Conservation (phyloP, 805 yeast species). For the Dipodascopsis uninucleata region DNA sequence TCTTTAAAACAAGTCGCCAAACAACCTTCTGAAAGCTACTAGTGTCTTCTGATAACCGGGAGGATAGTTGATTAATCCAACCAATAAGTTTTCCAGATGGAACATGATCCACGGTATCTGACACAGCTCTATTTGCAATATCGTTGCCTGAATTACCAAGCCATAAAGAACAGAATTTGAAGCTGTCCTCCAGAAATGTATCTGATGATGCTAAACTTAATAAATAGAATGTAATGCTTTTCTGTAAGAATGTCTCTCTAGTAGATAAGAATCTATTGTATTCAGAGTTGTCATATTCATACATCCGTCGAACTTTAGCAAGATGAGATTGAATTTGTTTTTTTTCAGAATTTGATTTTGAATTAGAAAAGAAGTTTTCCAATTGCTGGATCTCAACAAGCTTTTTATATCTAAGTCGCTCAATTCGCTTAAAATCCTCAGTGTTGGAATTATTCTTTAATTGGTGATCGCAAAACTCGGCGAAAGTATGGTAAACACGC, state of each 20-base stretch:
- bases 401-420: conserved; percentile 34
- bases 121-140: conserved; percentile 44
- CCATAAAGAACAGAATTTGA: conserved; percentile 82
- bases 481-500: conserved; percentile 54
- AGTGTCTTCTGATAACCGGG: conserved; percentile 53
- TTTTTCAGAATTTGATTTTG: conserved; percentile 46
- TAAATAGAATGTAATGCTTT: conserved; percentile 59
- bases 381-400: conserved; percentile 42
- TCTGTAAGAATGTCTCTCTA: conserved; percentile 45
- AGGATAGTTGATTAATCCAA: conserved; percentile 75
- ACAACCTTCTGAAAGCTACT: conserved; percentile 55
- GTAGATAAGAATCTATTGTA: conserved; percentile 41
- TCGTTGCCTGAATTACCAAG: conserved; percentile 53
- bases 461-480: conserved; percentile 69
- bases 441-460: conserved; percentile 44
- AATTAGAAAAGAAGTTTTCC: conserved; percentile 46
- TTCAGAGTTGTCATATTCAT: conserved; percentile 49
- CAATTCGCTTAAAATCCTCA: conserved; percentile 44
- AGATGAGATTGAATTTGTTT: conserved; percentile 46
- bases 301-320: conserved; percentile 32
- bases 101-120: conserved; percentile 39
- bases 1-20: conserved; percentile 44
- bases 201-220: conserved; percentile 48
- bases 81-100: conserved; percentile 64
- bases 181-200: conserved; percentile 52